A percentile compares a stretch with the other conserved stretches of the same genome.
Evolutionary conservation across 2,329 filamentous ascomycete species (phyloP).

Genomic region (Arachnopeziza araneosa): DNA sequence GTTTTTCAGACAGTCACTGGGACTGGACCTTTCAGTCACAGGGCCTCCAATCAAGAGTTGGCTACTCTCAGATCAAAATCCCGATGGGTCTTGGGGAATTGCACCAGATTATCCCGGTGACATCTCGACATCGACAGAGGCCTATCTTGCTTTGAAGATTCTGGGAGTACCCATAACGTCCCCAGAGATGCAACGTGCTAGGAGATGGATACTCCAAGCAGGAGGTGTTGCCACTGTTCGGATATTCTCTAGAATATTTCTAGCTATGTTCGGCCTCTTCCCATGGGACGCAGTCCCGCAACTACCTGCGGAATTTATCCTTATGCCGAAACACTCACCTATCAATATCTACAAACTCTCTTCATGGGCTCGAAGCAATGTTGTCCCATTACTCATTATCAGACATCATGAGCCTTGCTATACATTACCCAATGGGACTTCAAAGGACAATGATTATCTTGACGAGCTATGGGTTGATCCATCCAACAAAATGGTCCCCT

Average conservation of each 20-base stretch:
- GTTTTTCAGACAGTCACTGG: neutral
- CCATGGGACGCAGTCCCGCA: slow-evolving; percentile 32
- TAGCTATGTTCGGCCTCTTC: slow-evolving; percentile 28
- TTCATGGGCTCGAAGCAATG: slow-evolving; percentile 24
- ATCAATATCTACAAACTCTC: slow-evolving; percentile 31
- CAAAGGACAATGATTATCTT: slow-evolving; percentile 22
- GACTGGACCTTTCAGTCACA: neutral
- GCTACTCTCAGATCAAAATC: slow-evolving; percentile 3
- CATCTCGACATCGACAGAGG: slow-evolving; percentile 28
- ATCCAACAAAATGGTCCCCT: slow-evolving; percentile 1
- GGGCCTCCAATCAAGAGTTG: neutral
- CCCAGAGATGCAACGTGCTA: slow-evolving; percentile 20
- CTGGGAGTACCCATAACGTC: slow-evolving; percentile 21
- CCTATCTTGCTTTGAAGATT: slow-evolving; percentile 33
- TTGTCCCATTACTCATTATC: slow-evolving; percentile 24
- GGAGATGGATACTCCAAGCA: slow-evolving; percentile 19
- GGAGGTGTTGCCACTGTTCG: slow-evolving; percentile 32
- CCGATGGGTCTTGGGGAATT: slow-evolving; percentile 31
- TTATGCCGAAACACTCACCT: slow-evolving; percentile 25
- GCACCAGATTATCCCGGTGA: slow-evolving; percentile 18
- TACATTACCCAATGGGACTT: slow-evolving; percentile 24
- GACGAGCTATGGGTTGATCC: slow-evolving; percentile 16
- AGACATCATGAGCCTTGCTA: slow-evolving; percentile 30
- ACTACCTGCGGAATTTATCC: slow-evolving; percentile 31
- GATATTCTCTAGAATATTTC: slow-evolving; percentile 3